These are phyloP conservation scores for Chrysosporium queenslandicum DNA, from an alignment of 2,329 filamentous ascomycete species.

Conservation along the genomic window DNA sequence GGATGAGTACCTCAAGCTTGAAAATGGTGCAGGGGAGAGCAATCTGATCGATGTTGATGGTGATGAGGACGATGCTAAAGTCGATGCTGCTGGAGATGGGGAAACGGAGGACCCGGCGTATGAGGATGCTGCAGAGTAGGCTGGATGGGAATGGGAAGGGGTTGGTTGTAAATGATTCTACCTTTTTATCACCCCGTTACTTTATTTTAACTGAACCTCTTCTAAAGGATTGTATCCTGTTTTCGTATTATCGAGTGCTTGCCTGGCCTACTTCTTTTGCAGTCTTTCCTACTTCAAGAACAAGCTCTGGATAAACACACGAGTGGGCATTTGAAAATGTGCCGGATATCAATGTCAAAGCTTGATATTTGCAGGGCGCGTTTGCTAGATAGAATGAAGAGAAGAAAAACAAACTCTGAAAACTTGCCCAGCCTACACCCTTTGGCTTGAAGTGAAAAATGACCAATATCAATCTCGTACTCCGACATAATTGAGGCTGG, in stretches of 20 bases:
- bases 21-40: constrained; percentile 55
- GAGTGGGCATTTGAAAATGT: no score
- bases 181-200: background rate
- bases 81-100: constrained; percentile 26
- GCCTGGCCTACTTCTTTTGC: no score
- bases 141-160: constrained; percentile 14
- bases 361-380: background rate
- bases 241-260: background rate
- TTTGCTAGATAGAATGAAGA: background rate
- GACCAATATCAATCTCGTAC: background rate
- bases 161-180: constrained; percentile 8
- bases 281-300: no score
- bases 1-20: constrained; percentile 78
- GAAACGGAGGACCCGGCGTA: constrained; percentile 27
- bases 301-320: no score
- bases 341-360: no score
- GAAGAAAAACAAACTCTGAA: no score
- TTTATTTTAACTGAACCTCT: background rate
- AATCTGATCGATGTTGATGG: constrained; percentile 36
- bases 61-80: constrained; percentile 24
- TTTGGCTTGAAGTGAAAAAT: no score
- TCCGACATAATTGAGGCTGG: background rate
- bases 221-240: background rate
- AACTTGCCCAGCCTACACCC: no score
- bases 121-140: constrained; percentile 17